Percentiles rank a stretch among this genome's conserved stretches.
phyloP scores from a whole-genome alignment of 2,329 filamentous ascomycete genomes.

The Aspergillus pseudoglaucus region DNA sequence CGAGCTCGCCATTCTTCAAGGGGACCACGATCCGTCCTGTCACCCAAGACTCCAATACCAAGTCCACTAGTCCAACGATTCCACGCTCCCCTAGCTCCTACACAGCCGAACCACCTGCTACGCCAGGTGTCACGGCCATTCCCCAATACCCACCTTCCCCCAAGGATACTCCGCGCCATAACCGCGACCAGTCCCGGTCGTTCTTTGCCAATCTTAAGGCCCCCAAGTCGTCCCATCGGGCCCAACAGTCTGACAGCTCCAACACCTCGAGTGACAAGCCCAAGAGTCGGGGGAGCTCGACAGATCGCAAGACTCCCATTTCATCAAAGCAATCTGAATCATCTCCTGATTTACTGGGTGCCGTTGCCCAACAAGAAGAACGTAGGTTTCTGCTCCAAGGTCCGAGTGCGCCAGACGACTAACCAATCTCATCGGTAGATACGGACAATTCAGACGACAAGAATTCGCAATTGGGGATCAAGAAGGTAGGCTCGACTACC shows the following conservation, averaged over 20 bases:
- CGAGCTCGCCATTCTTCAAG: conserved; percentile 32
- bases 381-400: conserved; percentile 7
- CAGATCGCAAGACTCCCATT: conserved; percentile 33
- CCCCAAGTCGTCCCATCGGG: conserved; percentile 38
- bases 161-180: conserved; percentile 35
- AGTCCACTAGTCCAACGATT: conserved; percentile 21
- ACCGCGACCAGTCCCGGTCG: conserved; percentile 39
- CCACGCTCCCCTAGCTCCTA: conserved; percentile 20
- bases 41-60: conserved; percentile 28
- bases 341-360: conserved; percentile 35
- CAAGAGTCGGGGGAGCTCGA: conserved; percentile 39
- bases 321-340: conserved; percentile 35
- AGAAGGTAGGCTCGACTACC: conserved; percentile 21
- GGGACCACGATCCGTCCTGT: conserved; percentile 37
- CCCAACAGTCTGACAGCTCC: conserved; percentile 36
- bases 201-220: conserved; percentile 44
- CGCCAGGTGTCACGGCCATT: conserved; percentile 41
- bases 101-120: conserved; percentile 22
- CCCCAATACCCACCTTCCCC: conserved; percentile 41
- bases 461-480: conserved; percentile 14
- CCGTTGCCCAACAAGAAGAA: conserved; percentile 20
- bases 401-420: conserved; percentile 8
- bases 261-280: conserved; percentile 30
- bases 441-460: conserved; percentile 16
- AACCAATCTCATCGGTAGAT: conserved; percentile 13